phyloP scores from a whole-genome alignment of 495 filamentous ascomycete species.

The Neurospora sp. region DNA sequence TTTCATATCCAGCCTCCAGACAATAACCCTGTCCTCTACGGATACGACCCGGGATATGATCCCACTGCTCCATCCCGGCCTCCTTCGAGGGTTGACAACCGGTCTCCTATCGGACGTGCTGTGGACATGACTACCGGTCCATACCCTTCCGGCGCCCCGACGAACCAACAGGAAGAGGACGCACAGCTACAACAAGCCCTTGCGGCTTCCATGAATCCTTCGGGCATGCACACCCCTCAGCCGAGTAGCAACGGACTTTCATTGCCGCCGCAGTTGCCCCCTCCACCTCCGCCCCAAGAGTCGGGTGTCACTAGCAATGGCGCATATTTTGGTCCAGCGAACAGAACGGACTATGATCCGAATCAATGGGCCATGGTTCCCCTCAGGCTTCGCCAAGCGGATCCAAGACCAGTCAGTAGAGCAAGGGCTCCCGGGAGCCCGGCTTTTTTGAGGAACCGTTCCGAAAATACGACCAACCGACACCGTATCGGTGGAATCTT shows the following conservation, averaged over 20 bases:
- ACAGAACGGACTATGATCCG: conserved; percentile 59
- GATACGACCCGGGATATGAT: conserved; percentile 25
- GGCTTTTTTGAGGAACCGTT: conserved; percentile 59
- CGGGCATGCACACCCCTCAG: conserved; percentile 6
- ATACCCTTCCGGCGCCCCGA: conserved; percentile 10
- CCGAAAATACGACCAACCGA: conserved; percentile 8
- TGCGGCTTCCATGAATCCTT: conserved; percentile 16
- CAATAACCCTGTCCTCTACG: conserved; percentile 25
- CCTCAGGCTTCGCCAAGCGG: conserved; percentile 4
- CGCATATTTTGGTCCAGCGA: conserved; percentile 60
- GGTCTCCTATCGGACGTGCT: conserved; percentile 32
- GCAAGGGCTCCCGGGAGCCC: conserved; percentile 49
- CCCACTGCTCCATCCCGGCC: conserved; percentile 55
- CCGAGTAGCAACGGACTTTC: conserved; percentile 27
- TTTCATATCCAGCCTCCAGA: conserved; percentile 50
- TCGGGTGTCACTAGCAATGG: conserved; percentile 28
- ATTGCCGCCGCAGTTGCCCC: conserved; percentile 28
- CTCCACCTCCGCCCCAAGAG: conserved; percentile 32
- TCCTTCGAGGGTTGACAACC: conserved; percentile 52
- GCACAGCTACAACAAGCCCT: conserved; percentile 28
- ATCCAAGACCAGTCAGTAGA: conserved; percentile 38
- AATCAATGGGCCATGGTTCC: conserved; percentile 68
- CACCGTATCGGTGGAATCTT: conserved; percentile 59
- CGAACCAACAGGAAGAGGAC: conserved; percentile 21
- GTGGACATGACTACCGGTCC: conserved; percentile 25